These are phyloP conservation scores for Babesia caballi DNA, from an alignment of 169 alveolate species.

Conservation along the genomic window DNA sequence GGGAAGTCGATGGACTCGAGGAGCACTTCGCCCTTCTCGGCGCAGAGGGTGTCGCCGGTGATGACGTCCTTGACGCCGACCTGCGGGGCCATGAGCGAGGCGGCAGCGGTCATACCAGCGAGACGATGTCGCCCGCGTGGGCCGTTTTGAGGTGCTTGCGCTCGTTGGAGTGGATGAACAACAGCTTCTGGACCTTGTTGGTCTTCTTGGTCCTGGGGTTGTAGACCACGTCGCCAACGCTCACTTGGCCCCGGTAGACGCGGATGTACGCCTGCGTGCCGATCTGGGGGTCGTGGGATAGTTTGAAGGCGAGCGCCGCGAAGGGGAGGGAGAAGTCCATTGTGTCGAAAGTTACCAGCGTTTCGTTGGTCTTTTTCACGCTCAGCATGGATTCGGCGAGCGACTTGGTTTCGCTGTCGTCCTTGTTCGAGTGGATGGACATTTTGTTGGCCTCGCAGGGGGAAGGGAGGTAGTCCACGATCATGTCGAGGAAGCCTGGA, in stretches of 20 bases:
- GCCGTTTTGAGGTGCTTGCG: constrained; percentile 74
- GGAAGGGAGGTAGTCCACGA: constrained; percentile 84
- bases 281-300: constrained; percentile 67
- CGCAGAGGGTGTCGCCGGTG: constrained; percentile 85
- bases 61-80: constrained; percentile 81
- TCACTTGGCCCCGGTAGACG: constrained; percentile 76
- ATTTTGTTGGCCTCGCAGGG: constrained; percentile 73
- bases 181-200: constrained; percentile 80
- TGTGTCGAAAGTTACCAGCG: constrained; percentile 30
- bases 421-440: constrained; percentile 9
- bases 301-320: constrained; percentile 68
- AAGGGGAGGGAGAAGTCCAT: constrained; percentile 54
- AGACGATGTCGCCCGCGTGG: constrained; percentile 79
- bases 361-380: not conserved
- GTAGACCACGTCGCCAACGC: constrained; percentile 71
- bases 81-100: not conserved
- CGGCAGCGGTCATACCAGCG: constrained; percentile 6
- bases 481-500: constrained; percentile 61
- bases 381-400: not conserved
- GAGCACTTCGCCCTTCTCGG: constrained; percentile 56
- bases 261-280: constrained; percentile 76
- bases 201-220: constrained; percentile 76
- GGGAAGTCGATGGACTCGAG: constrained; percentile 82
- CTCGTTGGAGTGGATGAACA: constrained; percentile 81
- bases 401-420: not conserved